These are phyloP conservation scores for Corylus avellana DNA, from an alignment of 306 rosid genomes.

Conservation along the genomic window DNA sequence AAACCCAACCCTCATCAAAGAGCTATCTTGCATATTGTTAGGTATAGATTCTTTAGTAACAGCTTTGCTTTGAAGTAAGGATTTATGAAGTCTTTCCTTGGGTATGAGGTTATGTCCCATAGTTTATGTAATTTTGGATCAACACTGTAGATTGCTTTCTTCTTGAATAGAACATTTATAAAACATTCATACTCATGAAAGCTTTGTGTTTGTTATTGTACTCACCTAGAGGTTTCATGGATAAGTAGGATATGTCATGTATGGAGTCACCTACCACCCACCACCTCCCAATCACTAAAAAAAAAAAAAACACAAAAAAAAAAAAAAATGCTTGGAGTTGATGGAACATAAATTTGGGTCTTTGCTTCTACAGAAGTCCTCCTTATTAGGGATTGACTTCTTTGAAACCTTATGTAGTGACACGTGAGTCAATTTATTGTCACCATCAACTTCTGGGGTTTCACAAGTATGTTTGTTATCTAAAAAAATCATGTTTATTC, in stretches of 20 bases:
- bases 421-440: background rate
- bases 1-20: background rate
- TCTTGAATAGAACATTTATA: background rate
- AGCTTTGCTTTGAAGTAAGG: background rate
- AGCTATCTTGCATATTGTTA: background rate
- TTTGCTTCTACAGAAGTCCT: background rate
- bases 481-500: slow-evolving; percentile 20
- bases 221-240: background rate
- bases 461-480: background rate
- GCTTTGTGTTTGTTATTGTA: background rate
- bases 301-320: background rate
- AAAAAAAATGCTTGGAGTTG: background rate
- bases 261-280: background rate
- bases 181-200: background rate
- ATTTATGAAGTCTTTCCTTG: background rate
- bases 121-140: background rate
- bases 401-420: background rate
- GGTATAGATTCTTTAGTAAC: background rate
- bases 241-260: background rate
- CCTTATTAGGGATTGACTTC: background rate
- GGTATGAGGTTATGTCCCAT: background rate
- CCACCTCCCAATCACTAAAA: too few species aligned
- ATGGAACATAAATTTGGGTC: background rate
- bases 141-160: background rate
- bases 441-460: slow-evolving; percentile 2